These are phyloP conservation scores for Globisporangium emineosum DNA, from an alignment of 352 stramenopile species.

Conservation along the genomic window DNA sequence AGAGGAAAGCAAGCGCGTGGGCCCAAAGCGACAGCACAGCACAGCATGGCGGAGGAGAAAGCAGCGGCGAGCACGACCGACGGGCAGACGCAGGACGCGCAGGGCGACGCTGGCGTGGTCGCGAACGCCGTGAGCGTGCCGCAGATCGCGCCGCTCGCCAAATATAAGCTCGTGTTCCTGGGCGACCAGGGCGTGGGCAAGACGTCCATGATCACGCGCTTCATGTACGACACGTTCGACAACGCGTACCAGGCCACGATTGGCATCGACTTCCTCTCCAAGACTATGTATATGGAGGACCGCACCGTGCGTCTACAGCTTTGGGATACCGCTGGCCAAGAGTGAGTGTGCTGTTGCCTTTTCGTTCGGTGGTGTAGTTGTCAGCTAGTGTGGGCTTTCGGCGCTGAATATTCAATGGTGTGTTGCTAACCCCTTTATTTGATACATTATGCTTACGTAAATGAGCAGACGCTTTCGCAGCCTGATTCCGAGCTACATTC, in stretches of 20 bases:
- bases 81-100: conserved; percentile 3
- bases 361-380: conserved; percentile 1
- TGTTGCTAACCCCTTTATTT: conserved; percentile 4
- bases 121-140: conserved; percentile 47
- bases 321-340: conserved; percentile 98
- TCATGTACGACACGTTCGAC: conserved; percentile 99
- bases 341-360: conserved; percentile 54
- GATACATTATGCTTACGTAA: conserved; percentile 1
- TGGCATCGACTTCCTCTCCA: conserved; percentile 99
- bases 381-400: not conserved
- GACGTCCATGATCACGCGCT: conserved; percentile 99
- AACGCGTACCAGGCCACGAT: conserved; percentile 99
- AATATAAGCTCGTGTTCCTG: conserved; percentile 95
- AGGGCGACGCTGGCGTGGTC: conserved; percentile 16
- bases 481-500: conserved; percentile 96
- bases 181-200: conserved; percentile 98
- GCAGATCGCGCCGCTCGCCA: conserved; percentile 89
- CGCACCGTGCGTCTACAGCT: conserved; percentile 98
- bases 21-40: not conserved
- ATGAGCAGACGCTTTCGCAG: conserved; percentile 85
- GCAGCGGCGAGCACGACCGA: conserved; percentile 7
- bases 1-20: not conserved
- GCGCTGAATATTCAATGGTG: not conserved
- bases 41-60: conserved; percentile 25
- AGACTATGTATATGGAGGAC: conserved; percentile 99